Evolutionary conservation across 768 basidiomycete species (phyloP).

Genomic region (Boletus edulis): DNA sequence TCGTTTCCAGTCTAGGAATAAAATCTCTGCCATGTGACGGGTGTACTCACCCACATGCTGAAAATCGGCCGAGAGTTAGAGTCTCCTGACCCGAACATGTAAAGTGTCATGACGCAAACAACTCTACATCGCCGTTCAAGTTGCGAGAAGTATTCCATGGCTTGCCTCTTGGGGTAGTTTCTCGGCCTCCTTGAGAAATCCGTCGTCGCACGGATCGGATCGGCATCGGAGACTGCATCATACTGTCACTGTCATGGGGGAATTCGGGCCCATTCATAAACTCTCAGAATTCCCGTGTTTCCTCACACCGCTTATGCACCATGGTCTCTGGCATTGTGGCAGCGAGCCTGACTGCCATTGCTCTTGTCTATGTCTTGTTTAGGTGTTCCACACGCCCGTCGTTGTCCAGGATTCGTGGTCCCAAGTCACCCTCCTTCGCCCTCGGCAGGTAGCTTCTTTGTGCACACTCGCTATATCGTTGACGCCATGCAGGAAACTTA

Average conservation of each 20-base stretch:
- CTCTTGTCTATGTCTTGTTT: slow-evolving; percentile 1
- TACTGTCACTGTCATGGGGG: slow-evolving; percentile 5
- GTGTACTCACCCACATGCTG: neutral
- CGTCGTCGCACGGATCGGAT: slow-evolving; percentile 1
- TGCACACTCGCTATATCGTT: slow-evolving; percentile 18
- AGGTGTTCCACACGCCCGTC: neutral
- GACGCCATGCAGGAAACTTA: slow-evolving; percentile 25
- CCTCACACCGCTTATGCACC: neutral
- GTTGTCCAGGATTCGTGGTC: slow-evolving; percentile 18
- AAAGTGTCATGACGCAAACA: neutral
- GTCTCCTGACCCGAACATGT: slow-evolving; percentile 2
- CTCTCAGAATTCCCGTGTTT: neutral
- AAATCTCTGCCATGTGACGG: neutral
- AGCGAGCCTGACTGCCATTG: slow-evolving; percentile 5
- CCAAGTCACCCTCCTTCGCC: slow-evolving; percentile 22
- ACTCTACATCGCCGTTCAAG: neutral
- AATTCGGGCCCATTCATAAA: slow-evolving; percentile 2
- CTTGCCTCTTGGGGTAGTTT: neutral
- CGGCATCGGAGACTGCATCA: neutral
- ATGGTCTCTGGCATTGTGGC: slow-evolving; percentile 8
- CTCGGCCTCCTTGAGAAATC: neutral
- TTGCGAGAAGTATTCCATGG: too few species aligned
- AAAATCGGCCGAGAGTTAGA: neutral
- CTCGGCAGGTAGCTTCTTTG: slow-evolving; percentile 8
- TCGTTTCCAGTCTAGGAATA: neutral